Evolutionary conservation across 257 asterid genomes (phyloP).

Genomic region (Solanum gracilifrons): DNA sequence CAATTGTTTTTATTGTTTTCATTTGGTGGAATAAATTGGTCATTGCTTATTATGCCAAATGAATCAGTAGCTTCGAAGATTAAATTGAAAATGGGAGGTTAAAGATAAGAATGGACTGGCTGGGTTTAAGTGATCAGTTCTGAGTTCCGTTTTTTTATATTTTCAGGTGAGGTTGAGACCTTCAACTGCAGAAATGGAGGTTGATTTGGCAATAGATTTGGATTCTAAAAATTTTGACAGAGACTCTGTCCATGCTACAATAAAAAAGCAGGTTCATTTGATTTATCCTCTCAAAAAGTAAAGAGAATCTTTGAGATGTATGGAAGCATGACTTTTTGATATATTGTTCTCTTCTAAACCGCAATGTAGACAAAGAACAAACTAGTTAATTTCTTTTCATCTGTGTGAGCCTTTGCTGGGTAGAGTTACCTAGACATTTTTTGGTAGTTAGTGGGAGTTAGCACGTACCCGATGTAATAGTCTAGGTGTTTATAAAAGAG

Average conservation of each 20-base stretch:
- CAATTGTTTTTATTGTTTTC: not conserved
- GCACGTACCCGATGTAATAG: not conserved
- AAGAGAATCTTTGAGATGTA: not conserved
- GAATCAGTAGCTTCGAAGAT: not conserved
- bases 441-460: not conserved
- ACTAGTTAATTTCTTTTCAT: not conserved
- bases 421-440: not conserved
- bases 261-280: constrained; percentile 46
- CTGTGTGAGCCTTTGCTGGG: not conserved
- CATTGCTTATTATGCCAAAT: not conserved
- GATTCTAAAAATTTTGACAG: constrained; percentile 56
- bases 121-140: not conserved
- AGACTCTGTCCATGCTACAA: constrained; percentile 27
- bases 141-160: not conserved
- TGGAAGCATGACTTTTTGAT: not conserved
- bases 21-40: not conserved
- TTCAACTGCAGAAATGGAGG: constrained; percentile 45
- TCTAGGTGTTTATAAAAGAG: not conserved
- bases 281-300: not conserved
- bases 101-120: not conserved
- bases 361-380: not conserved
- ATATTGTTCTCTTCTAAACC: not conserved
- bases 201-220: constrained; percentile 60
- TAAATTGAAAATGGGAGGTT: not conserved
- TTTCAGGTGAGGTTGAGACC: constrained; percentile 75